Percentiles rank a stretch among this genome's conserved stretches.
These are phyloP conservation scores for Euphorbia celastroides DNA, from an alignment of 441 rosid genomes.

Conservation along the genomic window DNA sequence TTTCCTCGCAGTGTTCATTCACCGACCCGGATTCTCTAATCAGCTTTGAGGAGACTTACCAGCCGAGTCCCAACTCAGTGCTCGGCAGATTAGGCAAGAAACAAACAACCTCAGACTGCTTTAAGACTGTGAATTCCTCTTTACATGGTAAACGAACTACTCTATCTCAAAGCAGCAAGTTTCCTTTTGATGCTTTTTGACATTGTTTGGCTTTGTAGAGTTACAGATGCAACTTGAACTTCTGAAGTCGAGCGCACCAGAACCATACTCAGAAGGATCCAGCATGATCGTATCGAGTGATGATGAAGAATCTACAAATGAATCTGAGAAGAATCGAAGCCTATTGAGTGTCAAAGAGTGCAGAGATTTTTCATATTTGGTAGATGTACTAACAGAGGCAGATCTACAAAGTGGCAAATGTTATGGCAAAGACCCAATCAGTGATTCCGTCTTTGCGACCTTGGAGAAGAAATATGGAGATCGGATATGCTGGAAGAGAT, in stretches of 20 bases:
- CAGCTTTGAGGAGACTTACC: slow-evolving; percentile 49
- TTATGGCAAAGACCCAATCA: slow-evolving; percentile 32
- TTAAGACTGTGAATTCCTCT: slow-evolving; percentile 22
- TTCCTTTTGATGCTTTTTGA: neutral
- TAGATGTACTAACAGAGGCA: slow-evolving; percentile 58
- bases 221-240: slow-evolving; percentile 39
- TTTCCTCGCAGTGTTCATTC: slow-evolving; percentile 33
- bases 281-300: slow-evolving; percentile 60
- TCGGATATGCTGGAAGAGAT: slow-evolving; percentile 55
- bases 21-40: slow-evolving; percentile 41
- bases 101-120: slow-evolving; percentile 31
- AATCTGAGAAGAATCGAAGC: slow-evolving; percentile 29
- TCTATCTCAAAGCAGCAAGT: neutral
- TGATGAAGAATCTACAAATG: slow-evolving; percentile 28
- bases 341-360: slow-evolving; percentile 35
- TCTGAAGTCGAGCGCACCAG: slow-evolving; percentile 25
- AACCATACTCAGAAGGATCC: slow-evolving; percentile 43
- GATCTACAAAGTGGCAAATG: slow-evolving; percentile 31
- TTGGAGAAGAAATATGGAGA: slow-evolving; percentile 72
- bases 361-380: slow-evolving; percentile 59
- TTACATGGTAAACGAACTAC: slow-evolving; percentile 37
- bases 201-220: slow-evolving; percentile 23
- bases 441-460: slow-evolving; percentile 44
- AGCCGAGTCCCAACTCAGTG: slow-evolving; percentile 83
- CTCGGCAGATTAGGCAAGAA: slow-evolving; percentile 43